A percentile compares a stretch with the other conserved stretches of the same genome.
Conservation (phyloP, 2,329 filamentous ascomycete species). For the Massarina eburnea region DNA sequence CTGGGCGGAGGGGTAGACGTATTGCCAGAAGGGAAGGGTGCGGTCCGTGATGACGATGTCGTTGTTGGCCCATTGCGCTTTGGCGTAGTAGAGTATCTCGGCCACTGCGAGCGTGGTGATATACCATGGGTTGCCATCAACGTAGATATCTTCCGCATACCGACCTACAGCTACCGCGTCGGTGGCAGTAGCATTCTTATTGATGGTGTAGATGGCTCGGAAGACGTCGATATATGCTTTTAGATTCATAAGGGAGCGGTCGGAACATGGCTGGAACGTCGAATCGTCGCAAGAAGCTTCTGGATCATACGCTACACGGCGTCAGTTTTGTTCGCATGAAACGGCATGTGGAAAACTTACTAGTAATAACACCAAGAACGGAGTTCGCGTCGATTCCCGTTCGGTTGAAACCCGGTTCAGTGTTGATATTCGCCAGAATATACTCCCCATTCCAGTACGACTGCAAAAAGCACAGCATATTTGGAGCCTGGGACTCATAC, state of each 20-base stretch:
- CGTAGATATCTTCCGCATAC: conserved; percentile 63
- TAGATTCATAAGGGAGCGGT: conserved; percentile 63
- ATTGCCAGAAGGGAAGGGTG: conserved; percentile 68
- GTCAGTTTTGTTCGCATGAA: neutral
- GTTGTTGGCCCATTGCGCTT: conserved; percentile 67
- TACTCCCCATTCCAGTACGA: conserved; percentile 69
- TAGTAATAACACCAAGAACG: conserved; percentile 52
- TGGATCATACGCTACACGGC: conserved; percentile 63
- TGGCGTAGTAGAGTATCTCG: conserved; percentile 74
- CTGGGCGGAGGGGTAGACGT: conserved; percentile 60
- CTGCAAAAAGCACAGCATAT: conserved; percentile 72
- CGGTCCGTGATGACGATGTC: conserved; percentile 65
- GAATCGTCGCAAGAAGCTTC: conserved; percentile 63
- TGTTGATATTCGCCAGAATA: conserved; percentile 66
- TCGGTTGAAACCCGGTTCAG: conserved; percentile 53
- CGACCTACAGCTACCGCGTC: conserved; percentile 51
- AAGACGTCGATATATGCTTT: conserved; percentile 75
- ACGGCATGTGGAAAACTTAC: conserved; percentile 38
- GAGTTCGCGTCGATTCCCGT: conserved; percentile 71
- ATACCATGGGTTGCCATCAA: conserved; percentile 77
- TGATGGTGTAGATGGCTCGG: conserved; percentile 68
- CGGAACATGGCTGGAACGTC: conserved; percentile 78
- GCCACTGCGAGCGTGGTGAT: conserved; percentile 73
- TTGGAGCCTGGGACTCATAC: conserved; percentile 66
- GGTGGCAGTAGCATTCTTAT: conserved; percentile 60